phyloP scores from a whole-genome alignment of 345 rosid species.

The Eutrema heterophyllum region DNA sequence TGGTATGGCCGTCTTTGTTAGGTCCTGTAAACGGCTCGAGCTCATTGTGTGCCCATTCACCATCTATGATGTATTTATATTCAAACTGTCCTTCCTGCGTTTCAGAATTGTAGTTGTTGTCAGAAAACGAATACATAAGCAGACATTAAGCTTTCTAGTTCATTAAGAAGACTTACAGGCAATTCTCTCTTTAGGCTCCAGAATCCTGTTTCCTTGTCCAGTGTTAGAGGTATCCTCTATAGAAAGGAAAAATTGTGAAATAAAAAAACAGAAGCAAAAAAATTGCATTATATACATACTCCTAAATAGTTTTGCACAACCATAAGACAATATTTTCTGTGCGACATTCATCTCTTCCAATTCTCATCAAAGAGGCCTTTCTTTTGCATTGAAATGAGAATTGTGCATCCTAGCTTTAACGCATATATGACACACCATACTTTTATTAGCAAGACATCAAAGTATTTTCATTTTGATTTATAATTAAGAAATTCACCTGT shows the following conservation, averaged over 20 bases:
- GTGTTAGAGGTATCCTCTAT: constrained; percentile 70
- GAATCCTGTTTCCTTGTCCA: constrained; percentile 45
- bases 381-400: constrained; percentile 7
- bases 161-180: constrained; percentile 44
- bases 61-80: constrained; percentile 86
- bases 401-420: not conserved
- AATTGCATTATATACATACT: not conserved
- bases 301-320: not conserved
- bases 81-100: constrained; percentile 90
- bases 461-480: not conserved
- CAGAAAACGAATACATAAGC: not conserved
- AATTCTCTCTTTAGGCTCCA: constrained; percentile 74
- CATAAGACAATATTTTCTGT: not conserved
- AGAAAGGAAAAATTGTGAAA: not conserved
- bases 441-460: not conserved
- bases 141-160: not conserved
- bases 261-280: not conserved
- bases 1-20: constrained; percentile 78
- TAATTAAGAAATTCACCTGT: constrained; percentile 45
- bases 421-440: not conserved
- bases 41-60: constrained; percentile 66
- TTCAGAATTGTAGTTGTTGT: not conserved
- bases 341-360: too few relatives aligned
- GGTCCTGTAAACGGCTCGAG: constrained; percentile 52
- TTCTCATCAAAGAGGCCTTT: too few relatives aligned